These are phyloP conservation scores for Cyberlindnera samutprakarnensis DNA, from an alignment of 805 yeast genomes.

Conservation along the genomic window DNA sequence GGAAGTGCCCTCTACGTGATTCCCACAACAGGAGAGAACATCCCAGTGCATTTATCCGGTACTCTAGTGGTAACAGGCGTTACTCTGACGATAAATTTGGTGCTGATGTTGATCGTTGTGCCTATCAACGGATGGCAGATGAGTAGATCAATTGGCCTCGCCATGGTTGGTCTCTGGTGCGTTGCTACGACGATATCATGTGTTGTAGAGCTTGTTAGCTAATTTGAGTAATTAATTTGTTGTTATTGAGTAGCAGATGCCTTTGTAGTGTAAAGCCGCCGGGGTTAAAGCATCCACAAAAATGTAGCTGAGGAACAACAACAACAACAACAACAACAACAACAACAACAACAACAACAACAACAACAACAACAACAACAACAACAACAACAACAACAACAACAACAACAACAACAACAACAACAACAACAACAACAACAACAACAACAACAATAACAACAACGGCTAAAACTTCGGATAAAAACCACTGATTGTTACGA, in stretches of 20 bases:
- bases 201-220: conserved; percentile 9
- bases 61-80: conserved; percentile 31
- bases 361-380: too few relatives aligned
- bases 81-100: conserved; percentile 33
- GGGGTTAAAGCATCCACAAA: too few relatives aligned
- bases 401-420: too few relatives aligned
- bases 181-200: conserved; percentile 19
- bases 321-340: too few relatives aligned
- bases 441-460: too few relatives aligned
- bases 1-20: conserved; percentile 50
- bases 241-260: neutral
- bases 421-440: too few relatives aligned
- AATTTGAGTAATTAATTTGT: neutral
- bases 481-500: too few relatives aligned
- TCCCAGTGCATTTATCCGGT: conserved; percentile 31
- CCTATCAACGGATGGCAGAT: conserved; percentile 42
- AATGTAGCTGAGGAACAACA: too few relatives aligned
- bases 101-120: conserved; percentile 30
- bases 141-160: conserved; percentile 32
- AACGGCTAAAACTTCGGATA: too few relatives aligned
- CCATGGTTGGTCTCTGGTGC: conserved; percentile 21
- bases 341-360: too few relatives aligned
- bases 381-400: too few relatives aligned
- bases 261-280: too few relatives aligned
- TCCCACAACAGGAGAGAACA: conserved; percentile 10